A percentile compares a stretch with the other conserved stretches of the same genome.
phyloP scores from a whole-genome alignment of 352 stramenopile species.

The Aphanomyces stellatus region DNA sequence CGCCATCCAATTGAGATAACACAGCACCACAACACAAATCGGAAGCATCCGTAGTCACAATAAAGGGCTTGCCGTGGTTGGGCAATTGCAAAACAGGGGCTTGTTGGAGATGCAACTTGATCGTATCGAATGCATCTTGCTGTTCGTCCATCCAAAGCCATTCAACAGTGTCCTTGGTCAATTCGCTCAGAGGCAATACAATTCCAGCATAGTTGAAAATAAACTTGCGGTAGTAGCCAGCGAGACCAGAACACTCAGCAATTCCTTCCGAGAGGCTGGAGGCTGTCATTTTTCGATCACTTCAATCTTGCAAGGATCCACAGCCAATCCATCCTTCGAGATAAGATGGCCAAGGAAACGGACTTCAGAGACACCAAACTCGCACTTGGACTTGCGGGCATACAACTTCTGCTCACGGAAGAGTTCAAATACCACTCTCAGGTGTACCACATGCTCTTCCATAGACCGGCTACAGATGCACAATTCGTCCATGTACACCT shows the following conservation, averaged over 20 bases:
- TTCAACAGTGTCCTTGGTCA: background rate
- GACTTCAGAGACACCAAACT: background rate
- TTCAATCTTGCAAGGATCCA: slow-evolving; percentile 17
- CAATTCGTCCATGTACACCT: slow-evolving; percentile 19
- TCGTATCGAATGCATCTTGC: slow-evolving; percentile 5
- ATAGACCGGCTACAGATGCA: slow-evolving; percentile 4
- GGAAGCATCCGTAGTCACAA: slow-evolving; percentile 22
- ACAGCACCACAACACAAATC: slow-evolving; percentile 1
- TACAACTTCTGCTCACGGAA: slow-evolving; percentile 1
- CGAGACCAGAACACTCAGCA: slow-evolving; percentile 9
- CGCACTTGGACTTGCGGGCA: background rate
- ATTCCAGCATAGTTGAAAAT: background rate
- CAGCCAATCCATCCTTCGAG: background rate
- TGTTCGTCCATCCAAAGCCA: slow-evolving; percentile 12
- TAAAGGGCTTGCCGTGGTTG: slow-evolving; percentile 22
- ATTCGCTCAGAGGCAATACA: background rate
- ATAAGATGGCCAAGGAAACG: slow-evolving; percentile 17
- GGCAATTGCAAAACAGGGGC: slow-evolving; percentile 22
- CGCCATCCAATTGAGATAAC: slow-evolving; percentile 1
- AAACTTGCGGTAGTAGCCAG: slow-evolving; percentile 10
- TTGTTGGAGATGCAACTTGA: slow-evolving; percentile 19
- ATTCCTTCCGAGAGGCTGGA: background rate
- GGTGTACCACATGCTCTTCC: slow-evolving; percentile 3
- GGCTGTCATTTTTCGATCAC: background rate
- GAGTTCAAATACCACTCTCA: background rate